A percentile compares a stretch with the other conserved stretches of the same genome.
Conservation (phyloP, 805 yeast genomes). For the Candida insectorum region DNA sequence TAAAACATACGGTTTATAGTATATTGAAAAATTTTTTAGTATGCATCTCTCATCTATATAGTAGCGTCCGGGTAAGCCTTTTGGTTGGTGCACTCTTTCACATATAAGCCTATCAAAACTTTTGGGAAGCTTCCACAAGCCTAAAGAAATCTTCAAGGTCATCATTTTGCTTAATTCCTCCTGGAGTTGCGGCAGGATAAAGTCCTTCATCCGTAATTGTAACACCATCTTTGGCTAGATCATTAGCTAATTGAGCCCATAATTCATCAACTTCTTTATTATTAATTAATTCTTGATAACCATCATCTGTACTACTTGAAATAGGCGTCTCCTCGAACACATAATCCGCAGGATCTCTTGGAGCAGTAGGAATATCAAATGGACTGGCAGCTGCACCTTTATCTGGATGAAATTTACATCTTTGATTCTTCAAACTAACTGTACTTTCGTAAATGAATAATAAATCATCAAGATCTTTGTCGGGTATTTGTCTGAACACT, state of each 20-base stretch:
- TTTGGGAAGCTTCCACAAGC: too few species aligned
- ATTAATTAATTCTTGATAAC: constrained; percentile 14
- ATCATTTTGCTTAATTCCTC: too few species aligned
- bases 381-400: neutral
- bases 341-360: neutral
- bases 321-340: neutral
- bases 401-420: neutral
- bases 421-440: constrained; percentile 11
- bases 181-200: too few species aligned
- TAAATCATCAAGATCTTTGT: constrained; percentile 26
- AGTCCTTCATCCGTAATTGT: too few species aligned
- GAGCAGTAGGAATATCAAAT: neutral
- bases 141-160: too few species aligned
- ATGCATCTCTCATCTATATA: neutral
- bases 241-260: constrained; percentile 28
- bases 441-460: constrained; percentile 16
- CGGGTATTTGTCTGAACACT: constrained; percentile 11
- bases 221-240: too few species aligned
- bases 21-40: neutral
- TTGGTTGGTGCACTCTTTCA: too few species aligned
- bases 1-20: constrained; percentile 2
- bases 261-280: constrained; percentile 32
- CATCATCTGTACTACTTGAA: constrained; percentile 5
- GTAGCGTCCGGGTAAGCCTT: too few species aligned
- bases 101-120: too few species aligned